Evolutionary conservation across 176 grass and related monocot genomes (phyloP), one percentile per base, ranked within the genome.

Genomic region (Oryza australiensis): DNA sequence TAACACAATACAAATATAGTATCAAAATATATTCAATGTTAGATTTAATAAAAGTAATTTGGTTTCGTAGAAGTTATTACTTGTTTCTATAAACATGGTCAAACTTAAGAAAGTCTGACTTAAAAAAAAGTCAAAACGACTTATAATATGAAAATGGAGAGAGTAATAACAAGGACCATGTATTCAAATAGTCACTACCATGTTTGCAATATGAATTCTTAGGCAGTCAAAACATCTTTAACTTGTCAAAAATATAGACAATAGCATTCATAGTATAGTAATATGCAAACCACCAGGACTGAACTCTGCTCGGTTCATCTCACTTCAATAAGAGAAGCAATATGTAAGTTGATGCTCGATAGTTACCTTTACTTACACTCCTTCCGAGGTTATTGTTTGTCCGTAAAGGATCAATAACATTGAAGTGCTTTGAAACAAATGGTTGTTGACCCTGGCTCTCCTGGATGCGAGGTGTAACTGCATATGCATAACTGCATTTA

Each of bases 401-500:
- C 27, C 92, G 83, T 75, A 97, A 90, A 82, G 95, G 95, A 86
- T 97, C 95, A 64, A 97, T 92, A 77, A 97, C 95, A 83, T 97
- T 97, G 66, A 97, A 94, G 82, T 94, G 88, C 75, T 97, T 97
- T 59, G 92, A 92, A 87, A 94, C 40, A 89, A 97, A 97, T 77
- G 89, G 77, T 74, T 92, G 80, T 77, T 92, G 94, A 9, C 74
- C 78, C 63, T 83, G 87, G 43, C 60, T 92, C 70, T 94, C 95
- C 77, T 91, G 90, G 78, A 77, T 80, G 49, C 71, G 85, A 80
- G 88, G 90, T 64, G 28, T 55, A 72, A 89, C 87, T 45, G 88
- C 92, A 68, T 92, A 97, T 0, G 8, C 15, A 30, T 68, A 26
- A 87, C 40, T 92, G 69, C 92, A 88, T 24, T 7, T 32, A 79